Evolutionary conservation across 495 filamentous ascomycete species (phyloP), one percentile per base, ranked within the genome.

Genomic region (Daldinia childiae): DNA sequence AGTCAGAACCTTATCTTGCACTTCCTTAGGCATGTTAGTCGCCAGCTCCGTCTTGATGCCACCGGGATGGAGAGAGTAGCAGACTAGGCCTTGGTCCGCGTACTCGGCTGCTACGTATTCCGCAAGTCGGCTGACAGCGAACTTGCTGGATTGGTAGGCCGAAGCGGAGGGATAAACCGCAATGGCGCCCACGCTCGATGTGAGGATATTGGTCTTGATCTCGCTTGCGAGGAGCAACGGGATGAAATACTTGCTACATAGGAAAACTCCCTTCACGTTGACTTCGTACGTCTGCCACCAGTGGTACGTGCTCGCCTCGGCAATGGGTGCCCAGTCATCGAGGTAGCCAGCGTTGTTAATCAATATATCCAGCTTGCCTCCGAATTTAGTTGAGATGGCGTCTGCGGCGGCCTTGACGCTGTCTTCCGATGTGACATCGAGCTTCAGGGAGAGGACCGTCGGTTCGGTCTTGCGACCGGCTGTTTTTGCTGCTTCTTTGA

Each of bases 21-120:
- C 63, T 1, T 74, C 39, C 6, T 62, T 14, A 5, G 77, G 76
- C 74, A 79, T 73, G 9, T 71, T 66, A 11, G 50, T 8, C 15
- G 75, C 76, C 27, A 81, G 70, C 15, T 84, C 79, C 17, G 83
- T 86, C 74, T 73, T 77, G 30, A 84, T 73, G 29, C 75, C 80
- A 6, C 84, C 84, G 14, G 83, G 84, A 76, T 86, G 83, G 1
- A 85, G 36, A 8, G 79, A 62, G 39, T 77, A 79, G 34, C 76
- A 77, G 12, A 82, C 59, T 3, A 87, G 60, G 1, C 84, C 85
- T 32, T 82, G 30, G 11, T 76, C 71, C 34, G 62, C 68, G 71
- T 86, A 83, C 57, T 87, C 82, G 0, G 61, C 45, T n/a, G 69
- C 73, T 14, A 86, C 36, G 52, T 82, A 82, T 73, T 86, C 81